phyloP scores from a whole-genome alignment of 2,329 filamentous ascomycete species.

The Phialocephala subalpina region DNA sequence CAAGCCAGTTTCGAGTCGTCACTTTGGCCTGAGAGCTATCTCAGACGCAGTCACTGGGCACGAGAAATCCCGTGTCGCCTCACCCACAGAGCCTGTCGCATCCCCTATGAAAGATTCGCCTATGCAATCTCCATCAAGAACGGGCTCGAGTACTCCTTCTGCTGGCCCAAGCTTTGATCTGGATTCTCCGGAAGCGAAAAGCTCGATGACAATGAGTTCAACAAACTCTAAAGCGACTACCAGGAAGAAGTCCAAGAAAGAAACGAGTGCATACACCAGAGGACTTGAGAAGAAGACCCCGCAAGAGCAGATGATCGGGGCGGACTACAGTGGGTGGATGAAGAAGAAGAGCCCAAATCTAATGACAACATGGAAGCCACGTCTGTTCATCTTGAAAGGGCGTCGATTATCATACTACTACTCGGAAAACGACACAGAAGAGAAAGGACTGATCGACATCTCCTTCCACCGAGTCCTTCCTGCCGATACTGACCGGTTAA shows the following conservation, averaged over 20 bases:
- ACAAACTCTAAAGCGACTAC: constrained; percentile 53
- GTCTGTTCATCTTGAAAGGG: constrained; percentile 93
- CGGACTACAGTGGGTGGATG: constrained; percentile 99
- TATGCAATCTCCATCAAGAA: constrained; percentile 72
- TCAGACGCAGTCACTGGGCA: constrained; percentile 74
- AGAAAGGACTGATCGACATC: constrained; percentile 96
- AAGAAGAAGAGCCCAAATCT: constrained; percentile 97
- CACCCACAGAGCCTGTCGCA: constrained; percentile 52
- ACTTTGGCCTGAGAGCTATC: constrained; percentile 80
- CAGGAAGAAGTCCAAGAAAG: constrained; percentile 84
- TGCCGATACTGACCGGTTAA: constrained; percentile 89
- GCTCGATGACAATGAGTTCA: constrained; percentile 53
- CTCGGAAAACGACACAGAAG: constrained; percentile 88
- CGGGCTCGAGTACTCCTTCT: constrained; percentile 77
- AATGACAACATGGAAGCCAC: constrained; percentile 97
- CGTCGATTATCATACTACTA: constrained; percentile 96
- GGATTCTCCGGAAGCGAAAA: constrained; percentile 74
- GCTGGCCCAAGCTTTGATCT: constrained; percentile 78
- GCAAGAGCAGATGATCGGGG: constrained; percentile 81
- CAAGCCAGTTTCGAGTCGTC: constrained; percentile 55
- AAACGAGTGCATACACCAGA: constrained; percentile 91
- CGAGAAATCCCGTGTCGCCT: constrained; percentile 60
- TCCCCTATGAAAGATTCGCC: constrained; percentile 60
- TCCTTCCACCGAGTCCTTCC: constrained; percentile 97
- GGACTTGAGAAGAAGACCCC: constrained; percentile 85